Conservation (phyloP, 2,329 filamentous ascomycete genomes). For the Curvularia eragrostidis region DNA sequence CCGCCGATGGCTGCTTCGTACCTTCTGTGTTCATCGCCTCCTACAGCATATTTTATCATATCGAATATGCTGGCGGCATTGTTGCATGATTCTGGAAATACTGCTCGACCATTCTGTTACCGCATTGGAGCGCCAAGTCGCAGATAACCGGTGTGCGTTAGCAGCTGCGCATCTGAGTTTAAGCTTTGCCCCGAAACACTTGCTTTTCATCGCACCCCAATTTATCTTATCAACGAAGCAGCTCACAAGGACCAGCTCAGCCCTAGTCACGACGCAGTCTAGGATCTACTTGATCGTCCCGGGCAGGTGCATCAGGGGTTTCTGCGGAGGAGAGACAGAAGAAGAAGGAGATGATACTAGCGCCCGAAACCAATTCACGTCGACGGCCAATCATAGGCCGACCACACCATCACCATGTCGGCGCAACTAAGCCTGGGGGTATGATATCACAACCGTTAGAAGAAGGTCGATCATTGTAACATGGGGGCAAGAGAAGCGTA, state of each 20-base stretch:
- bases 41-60: background rate
- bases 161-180: slow-evolving; percentile 2
- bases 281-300: slow-evolving; percentile 20
- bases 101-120: background rate
- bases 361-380: slow-evolving; percentile 19
- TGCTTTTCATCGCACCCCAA: slow-evolving; percentile 17
- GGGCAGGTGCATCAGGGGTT: slow-evolving; percentile 22
- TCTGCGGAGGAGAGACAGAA: slow-evolving; percentile 21
- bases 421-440: slow-evolving; percentile 5
- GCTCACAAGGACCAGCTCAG: slow-evolving; percentile 6
- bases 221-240: slow-evolving; percentile 22
- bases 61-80: background rate
- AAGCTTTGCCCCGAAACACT: slow-evolving; percentile 9
- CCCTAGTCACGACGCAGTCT: slow-evolving; percentile 3
- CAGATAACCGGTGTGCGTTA: slow-evolving; percentile 18
- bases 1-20: background rate
- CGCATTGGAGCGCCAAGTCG: slow-evolving; percentile 9
- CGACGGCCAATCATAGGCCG: slow-evolving; percentile 16
- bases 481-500: slow-evolving; percentile 9
- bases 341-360: slow-evolving; percentile 26
- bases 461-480: slow-evolving; percentile 16
- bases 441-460: slow-evolving; percentile 17
- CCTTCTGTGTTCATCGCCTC: background rate
- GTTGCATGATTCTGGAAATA: background rate
- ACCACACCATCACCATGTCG: slow-evolving; percentile 4